Evolutionary conservation across 495 filamentous ascomycete species (phyloP).

Genomic region (Hypoxylon rickii): DNA sequence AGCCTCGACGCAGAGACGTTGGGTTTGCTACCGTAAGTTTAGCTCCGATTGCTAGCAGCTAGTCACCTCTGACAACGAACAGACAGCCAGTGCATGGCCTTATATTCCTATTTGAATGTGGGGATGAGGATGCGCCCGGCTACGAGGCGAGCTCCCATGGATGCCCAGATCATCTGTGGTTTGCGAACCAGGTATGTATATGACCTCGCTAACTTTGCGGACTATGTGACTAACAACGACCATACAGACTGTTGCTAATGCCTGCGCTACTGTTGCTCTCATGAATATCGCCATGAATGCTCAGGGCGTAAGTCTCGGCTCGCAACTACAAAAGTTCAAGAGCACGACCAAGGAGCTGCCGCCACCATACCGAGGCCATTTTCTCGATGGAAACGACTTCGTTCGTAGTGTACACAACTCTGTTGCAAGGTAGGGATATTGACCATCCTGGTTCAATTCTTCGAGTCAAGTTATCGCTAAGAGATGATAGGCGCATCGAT

Average conservation of each 20-base stretch:
- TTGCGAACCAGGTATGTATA: slow-evolving; percentile 84
- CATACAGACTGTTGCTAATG: slow-evolving; percentile 76
- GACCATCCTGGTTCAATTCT: background rate
- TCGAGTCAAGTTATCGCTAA: background rate
- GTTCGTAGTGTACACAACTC: slow-evolving; percentile 85
- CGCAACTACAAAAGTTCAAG: slow-evolving; percentile 70
- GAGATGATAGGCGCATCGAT: slow-evolving; percentile 65
- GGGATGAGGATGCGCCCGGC: slow-evolving; percentile 53
- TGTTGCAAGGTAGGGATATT: slow-evolving; percentile 68
- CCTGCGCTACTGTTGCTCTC: slow-evolving; percentile 86
- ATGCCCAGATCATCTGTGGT: slow-evolving; percentile 80
- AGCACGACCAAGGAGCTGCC: slow-evolving; percentile 67
- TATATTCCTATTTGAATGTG: slow-evolving; percentile 80
- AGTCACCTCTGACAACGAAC: slow-evolving; percentile 7
- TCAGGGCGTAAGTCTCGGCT: slow-evolving; percentile 61
- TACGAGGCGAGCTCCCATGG: slow-evolving; percentile 34
- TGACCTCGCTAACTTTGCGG: background rate
- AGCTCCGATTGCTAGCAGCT: background rate
- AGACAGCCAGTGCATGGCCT: slow-evolving; percentile 79
- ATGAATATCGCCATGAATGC: slow-evolving; percentile 92
- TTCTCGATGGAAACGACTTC: slow-evolving; percentile 73
- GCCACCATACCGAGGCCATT: slow-evolving; percentile 74
- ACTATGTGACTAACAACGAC: slow-evolving; percentile 4
- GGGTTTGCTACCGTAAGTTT: slow-evolving; percentile 63
- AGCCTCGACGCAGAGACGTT: slow-evolving; percentile 71